phyloP scores from a whole-genome alignment of 1,139 yeast species.

The Insectozyma bohioensis region DNA sequence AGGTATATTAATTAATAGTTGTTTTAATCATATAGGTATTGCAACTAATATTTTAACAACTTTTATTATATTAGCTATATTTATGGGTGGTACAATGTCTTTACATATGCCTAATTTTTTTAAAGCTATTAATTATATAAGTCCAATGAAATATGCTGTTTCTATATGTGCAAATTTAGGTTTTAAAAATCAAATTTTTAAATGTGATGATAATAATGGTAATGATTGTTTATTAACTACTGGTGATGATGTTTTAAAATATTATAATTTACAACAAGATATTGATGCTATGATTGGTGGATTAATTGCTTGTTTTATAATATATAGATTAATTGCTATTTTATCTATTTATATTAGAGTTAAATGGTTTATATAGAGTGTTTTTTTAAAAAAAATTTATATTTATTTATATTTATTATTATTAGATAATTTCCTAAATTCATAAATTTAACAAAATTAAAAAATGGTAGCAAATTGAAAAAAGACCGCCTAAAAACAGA shows the following conservation, averaged over 20 bases:
- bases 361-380: slow-evolving; percentile 16
- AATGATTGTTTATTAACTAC: slow-evolving; percentile 31
- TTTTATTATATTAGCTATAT: slow-evolving; percentile 63
- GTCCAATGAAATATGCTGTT: slow-evolving; percentile 72
- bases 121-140: slow-evolving; percentile 66
- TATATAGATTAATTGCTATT: slow-evolving; percentile 34
- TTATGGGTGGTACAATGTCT: slow-evolving; percentile 89
- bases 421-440: no score
- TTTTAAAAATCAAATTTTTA: slow-evolving; percentile 31
- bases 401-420: no score
- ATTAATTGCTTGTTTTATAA: slow-evolving; percentile 33
- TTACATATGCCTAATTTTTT: slow-evolving; percentile 69
- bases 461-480: no score
- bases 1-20: slow-evolving; percentile 76
- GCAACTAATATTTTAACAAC: slow-evolving; percentile 72
- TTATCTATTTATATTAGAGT: slow-evolving; percentile 28
- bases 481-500: no score
- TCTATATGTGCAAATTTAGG: slow-evolving; percentile 48
- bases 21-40: slow-evolving; percentile 73
- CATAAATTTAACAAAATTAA: no score
- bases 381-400: no score
- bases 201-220: slow-evolving; percentile 20
- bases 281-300: slow-evolving; percentile 38
- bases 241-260: slow-evolving; percentile 36
- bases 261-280: slow-evolving; percentile 30